A percentile compares a stretch with the other conserved stretches of the same genome.
phyloP scores from a whole-genome alignment of 2,329 filamentous ascomycete species.

The Colletotrichum sp. region DNA sequence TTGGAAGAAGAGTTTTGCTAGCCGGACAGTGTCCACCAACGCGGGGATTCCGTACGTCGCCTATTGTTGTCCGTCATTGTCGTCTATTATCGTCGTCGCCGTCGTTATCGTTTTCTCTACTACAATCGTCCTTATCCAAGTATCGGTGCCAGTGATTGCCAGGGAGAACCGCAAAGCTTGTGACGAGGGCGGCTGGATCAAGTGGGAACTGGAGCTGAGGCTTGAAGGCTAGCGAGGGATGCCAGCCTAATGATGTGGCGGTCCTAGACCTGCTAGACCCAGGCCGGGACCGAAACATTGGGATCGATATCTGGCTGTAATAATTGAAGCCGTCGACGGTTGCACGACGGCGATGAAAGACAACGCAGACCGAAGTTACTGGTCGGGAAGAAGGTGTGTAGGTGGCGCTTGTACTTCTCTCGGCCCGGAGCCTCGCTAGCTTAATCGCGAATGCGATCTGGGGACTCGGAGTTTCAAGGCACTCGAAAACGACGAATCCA shows the following conservation, averaged over 20 bases:
- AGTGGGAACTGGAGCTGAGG: background rate
- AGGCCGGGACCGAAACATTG: background rate
- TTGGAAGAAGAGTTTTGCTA: background rate
- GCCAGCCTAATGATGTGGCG: background rate
- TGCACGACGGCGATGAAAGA: background rate
- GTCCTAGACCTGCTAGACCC: background rate
- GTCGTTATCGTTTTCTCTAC: too few species aligned
- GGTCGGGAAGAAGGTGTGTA: background rate
- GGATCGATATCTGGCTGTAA: background rate
- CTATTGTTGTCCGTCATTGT: too few species aligned
- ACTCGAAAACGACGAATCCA: background rate
- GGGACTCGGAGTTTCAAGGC: background rate
- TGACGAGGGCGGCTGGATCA: background rate
- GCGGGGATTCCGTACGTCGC: too few species aligned
- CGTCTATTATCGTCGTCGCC: too few species aligned
- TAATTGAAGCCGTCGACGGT: background rate
- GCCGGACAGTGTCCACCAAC: too few species aligned
- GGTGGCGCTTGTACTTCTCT: background rate
- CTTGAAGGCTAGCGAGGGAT: background rate
- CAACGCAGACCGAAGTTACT: background rate
- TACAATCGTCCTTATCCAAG: too few species aligned
- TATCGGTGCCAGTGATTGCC: background rate
- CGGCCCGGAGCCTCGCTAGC: background rate
- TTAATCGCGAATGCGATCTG: constrained; percentile 9
- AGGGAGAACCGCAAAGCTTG: background rate